Evolutionary conservation across 495 filamentous ascomycete genomes (phyloP).

Genomic region (Lasiosphaeriaceae sp.): DNA sequence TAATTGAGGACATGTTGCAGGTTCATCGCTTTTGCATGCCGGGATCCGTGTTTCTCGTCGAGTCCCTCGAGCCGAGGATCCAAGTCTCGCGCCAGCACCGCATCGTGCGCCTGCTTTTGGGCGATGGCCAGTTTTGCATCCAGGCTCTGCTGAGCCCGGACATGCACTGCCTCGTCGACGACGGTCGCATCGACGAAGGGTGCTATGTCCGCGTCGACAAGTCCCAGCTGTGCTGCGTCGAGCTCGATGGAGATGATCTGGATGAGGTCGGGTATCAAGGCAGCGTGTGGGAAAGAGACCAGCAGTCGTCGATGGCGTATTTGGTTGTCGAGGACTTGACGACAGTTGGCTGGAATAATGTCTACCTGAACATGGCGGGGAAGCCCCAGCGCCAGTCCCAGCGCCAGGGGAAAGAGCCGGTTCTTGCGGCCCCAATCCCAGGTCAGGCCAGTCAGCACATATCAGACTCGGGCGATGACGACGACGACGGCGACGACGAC

Average conservation of each 20-base stretch:
- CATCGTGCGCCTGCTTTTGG: slow-evolving; percentile 33
- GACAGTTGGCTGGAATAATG: slow-evolving; percentile 37
- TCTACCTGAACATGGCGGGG: slow-evolving; percentile 20
- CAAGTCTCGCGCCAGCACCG: slow-evolving; percentile 7
- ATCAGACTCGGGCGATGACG: slow-evolving; percentile 21
- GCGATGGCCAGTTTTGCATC: slow-evolving; percentile 43
- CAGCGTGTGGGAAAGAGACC: not conserved
- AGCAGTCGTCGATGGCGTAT: slow-evolving; percentile 27
- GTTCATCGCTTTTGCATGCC: slow-evolving; percentile 35
- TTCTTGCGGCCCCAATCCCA: too few relatives aligned
- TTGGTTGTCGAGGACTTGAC: slow-evolving; percentile 37
- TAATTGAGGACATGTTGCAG: slow-evolving; percentile 45
- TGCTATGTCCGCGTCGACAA: slow-evolving; percentile 37
- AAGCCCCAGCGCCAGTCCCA: not conserved
- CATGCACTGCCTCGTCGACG: slow-evolving; percentile 35
- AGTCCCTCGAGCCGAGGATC: slow-evolving; percentile 32
- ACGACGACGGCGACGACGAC: too few relatives aligned
- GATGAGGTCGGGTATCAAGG: not conserved
- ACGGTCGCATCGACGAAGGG: slow-evolving; percentile 33
- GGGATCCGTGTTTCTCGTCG: slow-evolving; percentile 42
- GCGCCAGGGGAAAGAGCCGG: not conserved
- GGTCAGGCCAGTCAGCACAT: not conserved
- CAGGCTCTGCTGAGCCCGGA: slow-evolving; percentile 38
- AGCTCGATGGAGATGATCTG: slow-evolving; percentile 11
- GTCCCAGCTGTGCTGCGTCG: too few relatives aligned